A percentile compares a stretch with the other conserved stretches of the same genome.
These are phyloP conservation scores for Aspergillus sp. DNA, from an alignment of 2,329 filamentous ascomycete genomes.

Conservation along the genomic window DNA sequence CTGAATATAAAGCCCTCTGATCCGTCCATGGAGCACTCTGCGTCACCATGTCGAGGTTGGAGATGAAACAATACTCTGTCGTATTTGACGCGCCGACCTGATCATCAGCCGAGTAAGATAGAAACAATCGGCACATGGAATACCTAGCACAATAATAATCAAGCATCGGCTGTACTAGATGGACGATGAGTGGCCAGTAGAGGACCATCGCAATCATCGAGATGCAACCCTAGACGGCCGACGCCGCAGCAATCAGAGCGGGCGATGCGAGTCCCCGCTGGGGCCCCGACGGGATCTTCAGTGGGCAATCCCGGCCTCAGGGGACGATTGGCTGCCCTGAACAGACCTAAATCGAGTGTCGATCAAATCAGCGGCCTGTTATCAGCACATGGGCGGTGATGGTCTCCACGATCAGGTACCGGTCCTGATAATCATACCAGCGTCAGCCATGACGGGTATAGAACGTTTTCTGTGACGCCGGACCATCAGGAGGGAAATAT, in stretches of 20 bases:
- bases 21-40: no score
- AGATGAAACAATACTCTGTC: no score
- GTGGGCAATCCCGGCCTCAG: constrained; percentile 11
- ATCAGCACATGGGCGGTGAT: constrained; percentile 28
- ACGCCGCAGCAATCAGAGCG: not conserved
- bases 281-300: constrained; percentile 14
- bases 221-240: not conserved
- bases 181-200: no score
- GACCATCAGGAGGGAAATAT: not conserved
- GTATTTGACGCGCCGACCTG: no score
- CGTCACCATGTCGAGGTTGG: no score
- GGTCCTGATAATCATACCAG: not conserved
- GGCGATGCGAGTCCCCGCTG: constrained; percentile 3
- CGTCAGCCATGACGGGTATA: not conserved
- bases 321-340: constrained; percentile 3
- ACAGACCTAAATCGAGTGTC: constrained; percentile 9
- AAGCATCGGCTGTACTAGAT: no score
- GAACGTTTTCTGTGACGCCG: not conserved
- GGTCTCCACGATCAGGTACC: not conserved
- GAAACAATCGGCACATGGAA: no score
- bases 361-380: constrained; percentile 26
- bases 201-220: not conserved
- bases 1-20: no score
- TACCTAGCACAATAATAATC: no score
- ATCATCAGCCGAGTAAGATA: no score